phyloP scores from a whole-genome alignment of 2,329 filamentous ascomycete genomes.

The Epichloe aotearoae region DNA sequence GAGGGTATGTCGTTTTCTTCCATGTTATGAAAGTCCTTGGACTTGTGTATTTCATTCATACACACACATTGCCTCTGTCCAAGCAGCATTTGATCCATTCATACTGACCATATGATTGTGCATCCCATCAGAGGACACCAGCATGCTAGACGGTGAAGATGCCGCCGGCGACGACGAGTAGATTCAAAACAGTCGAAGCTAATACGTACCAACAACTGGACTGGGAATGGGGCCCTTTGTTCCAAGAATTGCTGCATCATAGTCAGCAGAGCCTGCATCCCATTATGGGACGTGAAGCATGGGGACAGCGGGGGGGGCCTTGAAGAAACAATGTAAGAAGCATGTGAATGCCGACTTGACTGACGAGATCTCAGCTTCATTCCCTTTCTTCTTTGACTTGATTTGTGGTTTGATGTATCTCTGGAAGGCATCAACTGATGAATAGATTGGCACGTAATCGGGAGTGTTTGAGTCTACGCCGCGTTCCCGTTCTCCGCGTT shows the following conservation, averaged over 20 bases:
- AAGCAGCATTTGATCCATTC: background rate
- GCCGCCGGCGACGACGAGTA: conserved; percentile 3
- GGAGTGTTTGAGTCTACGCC: no score
- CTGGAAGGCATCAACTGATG: no score
- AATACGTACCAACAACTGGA: background rate
- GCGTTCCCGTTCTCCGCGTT: no score
- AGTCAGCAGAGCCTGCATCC: background rate
- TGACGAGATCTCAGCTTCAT: no score
- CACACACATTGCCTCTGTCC: background rate
- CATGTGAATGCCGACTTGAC: no score
- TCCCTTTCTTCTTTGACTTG: no score
- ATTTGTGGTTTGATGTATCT: no score
- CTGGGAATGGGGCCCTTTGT: background rate
- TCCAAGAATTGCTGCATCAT: background rate
- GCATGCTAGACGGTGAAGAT: background rate
- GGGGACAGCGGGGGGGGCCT: background rate
- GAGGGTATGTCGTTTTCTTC: background rate
- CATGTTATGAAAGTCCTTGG: background rate
- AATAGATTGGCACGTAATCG: no score
- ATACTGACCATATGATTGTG: background rate
- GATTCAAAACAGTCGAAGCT: background rate
- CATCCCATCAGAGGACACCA: background rate
- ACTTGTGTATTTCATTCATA: background rate
- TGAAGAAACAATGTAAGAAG: no score
- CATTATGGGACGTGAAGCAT: background rate